Evolutionary conservation across 208 protist genomes (phyloP).

Genomic region (Sergeia podlipaevii): DNA sequence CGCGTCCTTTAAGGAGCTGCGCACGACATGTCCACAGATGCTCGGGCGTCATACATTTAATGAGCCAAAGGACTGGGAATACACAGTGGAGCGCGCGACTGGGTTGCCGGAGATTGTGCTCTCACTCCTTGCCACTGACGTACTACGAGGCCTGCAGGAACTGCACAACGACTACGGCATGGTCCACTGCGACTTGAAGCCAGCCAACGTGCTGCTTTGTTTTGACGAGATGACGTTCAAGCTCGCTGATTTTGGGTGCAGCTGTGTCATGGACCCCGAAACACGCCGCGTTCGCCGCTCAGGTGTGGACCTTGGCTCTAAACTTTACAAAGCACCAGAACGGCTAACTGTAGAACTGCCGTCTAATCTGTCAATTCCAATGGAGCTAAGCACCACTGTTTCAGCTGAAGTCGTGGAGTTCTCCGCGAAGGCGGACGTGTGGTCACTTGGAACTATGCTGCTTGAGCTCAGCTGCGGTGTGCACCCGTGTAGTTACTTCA

Average conservation of each 20-base stretch:
- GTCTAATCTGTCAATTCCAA: background rate
- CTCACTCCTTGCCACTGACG: constrained; percentile 98
- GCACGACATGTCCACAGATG: constrained; percentile 48
- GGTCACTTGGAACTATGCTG: constrained; percentile 83
- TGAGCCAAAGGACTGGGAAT: constrained; percentile 65
- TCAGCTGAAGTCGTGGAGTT: constrained; percentile 56
- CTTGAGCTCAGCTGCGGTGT: constrained; percentile 73
- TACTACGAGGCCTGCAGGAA: constrained; percentile 73
- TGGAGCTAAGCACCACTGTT: constrained; percentile 1
- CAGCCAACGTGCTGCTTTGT: constrained; percentile 93
- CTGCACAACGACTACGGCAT: constrained; percentile 85
- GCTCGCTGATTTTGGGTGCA: constrained; percentile 86
- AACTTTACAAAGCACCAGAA: constrained; percentile 88
- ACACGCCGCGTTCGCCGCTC: constrained; percentile 32
- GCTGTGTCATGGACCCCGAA: constrained; percentile 55
- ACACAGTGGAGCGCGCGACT: constrained; percentile 95
- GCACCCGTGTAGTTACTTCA: constrained; percentile 81
- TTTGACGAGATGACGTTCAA: constrained; percentile 74
- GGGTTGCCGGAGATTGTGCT: constrained; percentile 99
- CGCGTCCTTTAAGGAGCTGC: constrained; percentile 32
- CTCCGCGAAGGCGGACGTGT: constrained; percentile 80
- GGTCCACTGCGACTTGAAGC: constrained; percentile 97
- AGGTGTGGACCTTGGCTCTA: constrained; percentile 70
- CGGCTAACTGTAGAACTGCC: constrained; percentile 20
- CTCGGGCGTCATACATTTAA: constrained; percentile 60